Percentiles rank a stretch among this genome's conserved stretches.
These are phyloP conservation scores for Lentinula aciculospora DNA, from an alignment of 768 basidiomycete genomes.

Conservation along the genomic window DNA sequence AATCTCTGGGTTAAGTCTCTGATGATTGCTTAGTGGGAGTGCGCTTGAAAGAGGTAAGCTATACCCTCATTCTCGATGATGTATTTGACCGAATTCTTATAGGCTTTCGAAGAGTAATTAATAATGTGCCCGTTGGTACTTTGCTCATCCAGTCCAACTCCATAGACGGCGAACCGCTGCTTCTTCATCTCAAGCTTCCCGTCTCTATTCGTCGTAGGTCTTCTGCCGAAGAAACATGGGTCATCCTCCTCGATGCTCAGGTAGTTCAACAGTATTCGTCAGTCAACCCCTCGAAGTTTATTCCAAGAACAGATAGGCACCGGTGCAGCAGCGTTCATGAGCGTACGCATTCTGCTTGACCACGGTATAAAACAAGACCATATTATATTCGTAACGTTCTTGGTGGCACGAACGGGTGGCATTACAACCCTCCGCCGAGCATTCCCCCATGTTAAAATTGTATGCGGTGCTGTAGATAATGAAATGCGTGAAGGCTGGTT, in stretches of 20 bases:
- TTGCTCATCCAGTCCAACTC: conserved; percentile 87
- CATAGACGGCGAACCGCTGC: conserved; percentile 78
- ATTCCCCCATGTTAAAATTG: conserved; percentile 81
- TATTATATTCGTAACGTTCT: conserved; percentile 87
- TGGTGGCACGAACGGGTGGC: conserved; percentile 81
- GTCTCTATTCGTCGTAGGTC: conserved; percentile 59
- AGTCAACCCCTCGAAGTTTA: not conserved
- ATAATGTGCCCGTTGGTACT: conserved; percentile 82
- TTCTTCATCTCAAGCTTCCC: conserved; percentile 81
- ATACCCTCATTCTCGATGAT: not conserved
- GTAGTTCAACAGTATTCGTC: conserved; percentile 30
- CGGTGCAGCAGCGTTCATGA: conserved; percentile 91
- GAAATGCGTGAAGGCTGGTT: conserved; percentile 72
- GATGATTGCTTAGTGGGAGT: conserved; percentile 56
- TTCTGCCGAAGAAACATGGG: conserved; percentile 65
- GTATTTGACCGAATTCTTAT: not conserved
- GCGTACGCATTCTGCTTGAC: conserved; percentile 87
- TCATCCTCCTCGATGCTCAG: conserved; percentile 89
- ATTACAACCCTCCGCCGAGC: conserved; percentile 71
- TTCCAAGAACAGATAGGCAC: conserved; percentile 71
- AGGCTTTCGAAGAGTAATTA: conserved; percentile 73
- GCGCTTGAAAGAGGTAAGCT: conserved; percentile 75
- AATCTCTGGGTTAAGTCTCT: not conserved
- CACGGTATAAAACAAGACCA: conserved; percentile 82
- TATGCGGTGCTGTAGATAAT: conserved; percentile 81